Evolutionary conservation across 805 yeast species (phyloP).

Genomic region (Candida saitoana): DNA sequence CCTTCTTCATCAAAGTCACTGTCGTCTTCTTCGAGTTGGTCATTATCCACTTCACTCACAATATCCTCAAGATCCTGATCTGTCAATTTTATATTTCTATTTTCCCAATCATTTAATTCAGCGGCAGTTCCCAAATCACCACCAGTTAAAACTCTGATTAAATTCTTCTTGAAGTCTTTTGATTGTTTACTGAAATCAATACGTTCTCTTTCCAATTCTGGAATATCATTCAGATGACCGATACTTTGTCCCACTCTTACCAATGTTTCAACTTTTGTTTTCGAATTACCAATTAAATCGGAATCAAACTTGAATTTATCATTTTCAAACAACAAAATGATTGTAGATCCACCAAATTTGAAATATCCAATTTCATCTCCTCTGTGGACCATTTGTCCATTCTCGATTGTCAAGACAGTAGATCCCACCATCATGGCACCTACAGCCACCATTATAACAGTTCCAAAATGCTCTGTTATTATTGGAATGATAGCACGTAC

Average conservation of each 20-base stretch:
- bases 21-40: conserved; percentile 12
- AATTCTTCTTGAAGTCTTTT: conserved; percentile 43
- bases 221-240: conserved; percentile 59
- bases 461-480: conserved; percentile 71
- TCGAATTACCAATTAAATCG: conserved; percentile 68
- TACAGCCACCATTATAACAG: conserved; percentile 70
- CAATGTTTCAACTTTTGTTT: conserved; percentile 70
- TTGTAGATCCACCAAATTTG: conserved; percentile 94
- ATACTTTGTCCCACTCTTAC: conserved; percentile 88
- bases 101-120: conserved; percentile 38
- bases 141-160: conserved; percentile 58
- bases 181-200: conserved; percentile 44
- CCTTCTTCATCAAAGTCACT: conserved; percentile 17
- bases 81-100: conserved; percentile 22
- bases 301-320: conserved; percentile 57
- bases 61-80: conserved; percentile 20
- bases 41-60: conserved; percentile 10
- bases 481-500: conserved; percentile 76
- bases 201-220: conserved; percentile 48
- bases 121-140: conserved; percentile 36
- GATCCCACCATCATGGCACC: conserved; percentile 99
- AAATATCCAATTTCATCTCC: conserved; percentile 91
- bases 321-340: conserved; percentile 60
- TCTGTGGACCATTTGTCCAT: conserved; percentile 54
- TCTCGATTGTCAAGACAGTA: conserved; percentile 62